Evolutionary conservation across 106 monocot genomes (phyloP).

Genomic region (Vanilla planifolia): DNA sequence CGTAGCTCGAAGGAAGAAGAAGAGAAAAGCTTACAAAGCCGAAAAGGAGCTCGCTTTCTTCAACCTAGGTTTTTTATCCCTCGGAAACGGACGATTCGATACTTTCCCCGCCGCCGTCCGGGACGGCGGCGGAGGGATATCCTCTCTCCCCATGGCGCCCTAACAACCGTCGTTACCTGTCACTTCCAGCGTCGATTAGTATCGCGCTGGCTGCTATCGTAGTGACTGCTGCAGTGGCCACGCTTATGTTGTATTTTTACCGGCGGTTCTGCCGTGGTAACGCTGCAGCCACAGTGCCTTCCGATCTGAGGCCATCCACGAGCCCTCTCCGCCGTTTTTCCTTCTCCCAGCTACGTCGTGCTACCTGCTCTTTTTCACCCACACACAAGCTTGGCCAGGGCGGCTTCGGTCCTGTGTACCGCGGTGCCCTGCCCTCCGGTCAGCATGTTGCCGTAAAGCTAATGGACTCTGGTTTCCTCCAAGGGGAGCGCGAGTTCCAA

Average conservation of each 20-base stretch:
- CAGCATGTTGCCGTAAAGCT: conserved; percentile 71
- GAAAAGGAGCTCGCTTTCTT: conserved; percentile 5
- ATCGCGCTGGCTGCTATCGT: not conserved
- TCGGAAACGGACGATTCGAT: not conserved
- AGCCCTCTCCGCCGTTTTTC: not conserved
- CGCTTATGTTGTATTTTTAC: conserved; percentile 10
- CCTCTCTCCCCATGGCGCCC: not conserved
- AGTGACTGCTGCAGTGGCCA: not conserved
- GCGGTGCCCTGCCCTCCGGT: conserved; percentile 36
- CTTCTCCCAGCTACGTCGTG: conserved; percentile 41
- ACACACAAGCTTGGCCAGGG: conserved; percentile 60
- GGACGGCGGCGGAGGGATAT: not conserved
- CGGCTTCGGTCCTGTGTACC: conserved; percentile 66
- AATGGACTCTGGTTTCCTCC: conserved; percentile 78
- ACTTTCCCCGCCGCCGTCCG: conserved; percentile 1
- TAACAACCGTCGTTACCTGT: not conserved
- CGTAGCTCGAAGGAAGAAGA: not conserved
- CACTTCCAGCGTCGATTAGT: not conserved
- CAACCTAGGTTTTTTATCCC: no score
- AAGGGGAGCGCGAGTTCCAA: conserved; percentile 85
- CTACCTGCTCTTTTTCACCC: conserved; percentile 43
- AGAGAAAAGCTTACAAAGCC: not conserved
- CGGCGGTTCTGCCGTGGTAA: conserved; percentile 15
- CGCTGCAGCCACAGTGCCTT: conserved; percentile 6
- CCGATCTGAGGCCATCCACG: not conserved